Conservation (phyloP, 371 early-diverging fungal genomes). For the Vairimorpha apis region DNA sequence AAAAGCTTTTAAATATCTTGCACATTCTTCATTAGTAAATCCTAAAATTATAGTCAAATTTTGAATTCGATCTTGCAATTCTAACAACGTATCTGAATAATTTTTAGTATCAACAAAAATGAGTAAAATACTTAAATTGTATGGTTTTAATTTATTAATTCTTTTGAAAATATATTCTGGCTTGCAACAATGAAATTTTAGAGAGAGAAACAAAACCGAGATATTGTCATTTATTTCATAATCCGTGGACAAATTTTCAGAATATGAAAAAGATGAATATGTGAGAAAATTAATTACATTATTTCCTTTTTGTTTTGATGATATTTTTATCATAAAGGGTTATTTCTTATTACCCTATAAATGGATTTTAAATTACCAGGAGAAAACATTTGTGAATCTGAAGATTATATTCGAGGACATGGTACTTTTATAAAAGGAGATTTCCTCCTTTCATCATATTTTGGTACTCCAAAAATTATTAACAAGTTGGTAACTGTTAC, state of each 20-base stretch:
- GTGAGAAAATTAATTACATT: conserved; percentile 43
- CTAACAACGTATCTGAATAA: conserved; percentile 24
- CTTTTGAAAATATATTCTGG: conserved; percentile 60
- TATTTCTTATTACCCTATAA: not conserved
- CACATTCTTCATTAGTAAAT: conserved; percentile 52
- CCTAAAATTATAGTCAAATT: conserved; percentile 40
- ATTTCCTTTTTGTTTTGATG: conserved; percentile 47
- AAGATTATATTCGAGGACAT: conserved; percentile 71
- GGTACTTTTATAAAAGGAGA: conserved; percentile 74
- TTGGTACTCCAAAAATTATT: conserved; percentile 81
- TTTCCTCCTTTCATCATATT: conserved; percentile 69
- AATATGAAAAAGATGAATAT: conserved; percentile 43
- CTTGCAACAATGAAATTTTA: conserved; percentile 51
- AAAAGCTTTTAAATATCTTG: conserved; percentile 49
- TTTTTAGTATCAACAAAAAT: conserved; percentile 48
- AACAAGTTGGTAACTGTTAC: conserved; percentile 86
- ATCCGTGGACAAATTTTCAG: conserved; percentile 39
- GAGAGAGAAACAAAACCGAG: conserved; percentile 54
- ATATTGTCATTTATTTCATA: conserved; percentile 51
- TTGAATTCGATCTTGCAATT: conserved; percentile 32
- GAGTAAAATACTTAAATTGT: conserved; percentile 47
- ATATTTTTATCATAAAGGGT: conserved; percentile 54
- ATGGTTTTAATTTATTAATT: conserved; percentile 44
- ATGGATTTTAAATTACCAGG: conserved; percentile 56
- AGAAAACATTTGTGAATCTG: conserved; percentile 44